These are phyloP conservation scores for Pharnaceum exiguum DNA, from an alignment of 148 eudicot species.

Conservation along the genomic window DNA sequence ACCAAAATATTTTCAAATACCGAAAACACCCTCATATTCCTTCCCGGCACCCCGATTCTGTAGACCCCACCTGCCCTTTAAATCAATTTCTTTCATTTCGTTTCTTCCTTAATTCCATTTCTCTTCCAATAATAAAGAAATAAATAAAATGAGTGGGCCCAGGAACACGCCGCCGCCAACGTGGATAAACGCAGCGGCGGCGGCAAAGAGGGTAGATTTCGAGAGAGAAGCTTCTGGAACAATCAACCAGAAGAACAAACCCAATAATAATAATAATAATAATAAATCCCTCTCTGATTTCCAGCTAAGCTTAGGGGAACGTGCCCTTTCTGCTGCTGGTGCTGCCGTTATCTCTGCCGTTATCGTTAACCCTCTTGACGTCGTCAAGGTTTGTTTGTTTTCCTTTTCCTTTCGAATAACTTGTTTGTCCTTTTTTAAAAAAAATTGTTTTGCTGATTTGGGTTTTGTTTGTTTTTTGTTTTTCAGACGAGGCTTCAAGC, in stretches of 20 bases:
- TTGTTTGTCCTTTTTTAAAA: no score
- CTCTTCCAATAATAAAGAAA: no score
- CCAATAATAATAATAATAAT: background rate
- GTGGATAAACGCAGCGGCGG: slow-evolving; percentile 7
- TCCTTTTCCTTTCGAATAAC: background rate
- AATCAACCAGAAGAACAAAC: background rate
- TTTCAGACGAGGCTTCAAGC: slow-evolving; percentile 94
- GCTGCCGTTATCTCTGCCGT: slow-evolving; percentile 85
- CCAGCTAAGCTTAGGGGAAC: slow-evolving; percentile 47
- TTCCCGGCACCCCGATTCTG: no score
- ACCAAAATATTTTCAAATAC: no score
- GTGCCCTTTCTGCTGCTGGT: slow-evolving; percentile 72
- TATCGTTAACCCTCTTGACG: slow-evolving; percentile 91
- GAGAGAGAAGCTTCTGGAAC: slow-evolving; percentile 1
- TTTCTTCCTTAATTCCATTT: no score
- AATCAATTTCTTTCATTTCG: no score
- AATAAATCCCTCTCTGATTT: slow-evolving; percentile 25
- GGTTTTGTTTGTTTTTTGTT: background rate
- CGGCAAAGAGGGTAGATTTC: background rate
- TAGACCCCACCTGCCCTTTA: no score
- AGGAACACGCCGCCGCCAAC: slow-evolving; percentile 29
- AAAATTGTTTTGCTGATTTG: background rate
- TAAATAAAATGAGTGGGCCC: no score
- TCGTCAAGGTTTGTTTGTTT: slow-evolving; percentile 54
- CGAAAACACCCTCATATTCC: no score